Percentiles rank a stretch among this genome's conserved stretches.
These are phyloP conservation scores for Saitozyma sp. DNA, from an alignment of 768 basidiomycete genomes.

Conservation along the genomic window DNA sequence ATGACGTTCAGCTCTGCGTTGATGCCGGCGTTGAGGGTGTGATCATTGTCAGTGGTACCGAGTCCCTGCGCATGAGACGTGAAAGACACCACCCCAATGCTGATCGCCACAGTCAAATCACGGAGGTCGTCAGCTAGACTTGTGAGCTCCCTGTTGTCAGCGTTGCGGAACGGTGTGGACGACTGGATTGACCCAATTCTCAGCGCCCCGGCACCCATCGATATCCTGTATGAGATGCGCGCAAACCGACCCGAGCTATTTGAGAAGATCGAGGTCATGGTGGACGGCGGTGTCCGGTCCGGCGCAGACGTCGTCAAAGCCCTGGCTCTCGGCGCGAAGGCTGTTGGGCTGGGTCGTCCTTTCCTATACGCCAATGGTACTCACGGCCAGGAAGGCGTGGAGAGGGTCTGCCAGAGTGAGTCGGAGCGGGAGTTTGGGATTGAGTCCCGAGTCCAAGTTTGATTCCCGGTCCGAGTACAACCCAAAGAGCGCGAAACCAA, in stretches of 20 bases:
- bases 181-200: background rate
- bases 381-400: constrained; percentile 54
- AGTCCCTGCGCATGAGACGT: too few species aligned
- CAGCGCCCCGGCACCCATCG: constrained; percentile 53
- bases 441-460: background rate
- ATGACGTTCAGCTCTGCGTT: constrained; percentile 67
- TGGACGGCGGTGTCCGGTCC: constrained; percentile 78
- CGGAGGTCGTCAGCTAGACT: constrained; percentile 63
- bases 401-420: constrained; percentile 50
- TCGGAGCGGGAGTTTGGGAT: background rate
- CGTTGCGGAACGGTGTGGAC: background rate
- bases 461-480: background rate
- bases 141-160: constrained; percentile 44
- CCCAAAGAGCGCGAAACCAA: too few species aligned
- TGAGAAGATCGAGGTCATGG: constrained; percentile 63
- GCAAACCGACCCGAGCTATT: constrained; percentile 67
- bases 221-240: constrained; percentile 72
- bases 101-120: constrained; percentile 66
- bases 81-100: background rate
- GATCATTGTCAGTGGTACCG: constrained; percentile 3
- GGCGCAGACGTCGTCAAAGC: constrained; percentile 91
- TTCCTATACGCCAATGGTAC: constrained; percentile 55
- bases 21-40: constrained; percentile 1
- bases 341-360: constrained; percentile 53
- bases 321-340: constrained; percentile 64